Base-by-base conservation (phyloP, 2,329 filamentous ascomycete species). In the Elsinoe perseae region DNA sequence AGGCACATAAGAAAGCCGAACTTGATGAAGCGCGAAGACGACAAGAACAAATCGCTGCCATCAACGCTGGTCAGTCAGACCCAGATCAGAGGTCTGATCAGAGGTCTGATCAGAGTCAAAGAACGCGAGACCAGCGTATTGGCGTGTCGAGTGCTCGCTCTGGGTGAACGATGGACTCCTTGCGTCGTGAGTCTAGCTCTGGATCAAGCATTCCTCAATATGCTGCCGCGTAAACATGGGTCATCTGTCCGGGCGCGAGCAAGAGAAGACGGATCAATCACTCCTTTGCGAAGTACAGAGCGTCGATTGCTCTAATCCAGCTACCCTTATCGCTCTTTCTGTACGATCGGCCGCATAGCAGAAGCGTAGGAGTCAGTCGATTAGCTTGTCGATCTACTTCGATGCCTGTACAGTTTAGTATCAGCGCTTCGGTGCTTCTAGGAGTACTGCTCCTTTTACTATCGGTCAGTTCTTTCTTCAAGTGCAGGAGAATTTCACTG, bases 21-120 rank as follows among this genome's bases (percentile, higher is more conserved):
- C 61, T 64, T 46, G 66, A 66, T 25, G 64, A 68, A 55, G 61
- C 63, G 3, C 61, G 64, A 16, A 66, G 67, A 36, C 62, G 64
- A 10, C 57, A 59, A 48, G 50, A 61, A 23, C 58, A 61, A 44
- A 61, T 57, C 42, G 48, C 38, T 18, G 56, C 44, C 18, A 27
- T 30, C 36, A 48, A 53, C 40, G 48, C 56, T 20, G 57, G 60
- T 5, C 21, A 53, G 10, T 55, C 43, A 16, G 56, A 60, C 21
- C 48, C 59, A 12, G 54, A 58, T 14, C 8, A 58, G n/a, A 61
- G 59, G 25, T 60, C 64, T 12, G 54, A 58, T 14, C 8, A 58
- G n/a, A 61, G 59, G 25, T 60, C 64, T 12, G 60, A 61, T 27
- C 61, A 62, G 44, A 63, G 64, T 36, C 59, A 63, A 4, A 62